phyloP scores from a whole-genome alignment of 371 early-diverging fungal species.

The Mortierella sp. region DNA sequence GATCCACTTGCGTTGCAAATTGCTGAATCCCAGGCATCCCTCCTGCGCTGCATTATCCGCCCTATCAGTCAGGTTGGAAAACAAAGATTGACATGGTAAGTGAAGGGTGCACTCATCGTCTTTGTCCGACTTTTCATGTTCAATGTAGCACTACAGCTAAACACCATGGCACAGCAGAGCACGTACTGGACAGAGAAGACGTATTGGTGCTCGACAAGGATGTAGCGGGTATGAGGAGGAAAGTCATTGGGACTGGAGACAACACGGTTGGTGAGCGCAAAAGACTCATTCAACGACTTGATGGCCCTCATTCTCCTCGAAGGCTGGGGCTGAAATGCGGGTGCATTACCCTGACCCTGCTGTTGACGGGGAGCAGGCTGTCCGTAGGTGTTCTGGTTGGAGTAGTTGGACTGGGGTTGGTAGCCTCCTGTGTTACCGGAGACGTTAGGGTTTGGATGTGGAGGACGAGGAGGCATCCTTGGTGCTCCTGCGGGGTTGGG shows the following conservation, averaged over 20 bases:
- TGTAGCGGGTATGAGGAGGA: conserved; percentile 74
- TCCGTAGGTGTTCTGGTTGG: conserved; percentile 38
- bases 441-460: conserved; percentile 9
- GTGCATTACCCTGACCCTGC: conserved; percentile 13
- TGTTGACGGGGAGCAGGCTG: conserved; percentile 47
- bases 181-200: conserved; percentile 85
- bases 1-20: conserved; percentile 92
- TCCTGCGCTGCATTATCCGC: conserved; percentile 67
- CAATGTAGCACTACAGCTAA: not conserved
- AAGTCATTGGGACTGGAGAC: conserved; percentile 84
- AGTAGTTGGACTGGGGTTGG: conserved; percentile 29
- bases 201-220: conserved; percentile 81
- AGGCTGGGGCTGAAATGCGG: conserved; percentile 35
- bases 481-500: conserved; percentile 27
- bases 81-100: not conserved
- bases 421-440: conserved; percentile 3
- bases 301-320: conserved; percentile 40
- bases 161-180: too few species aligned
- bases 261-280: conserved; percentile 86
- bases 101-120: not conserved
- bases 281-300: conserved; percentile 74
- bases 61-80: conserved; percentile 49
- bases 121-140: not conserved
- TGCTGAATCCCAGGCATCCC: conserved; percentile 83
- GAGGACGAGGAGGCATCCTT: conserved; percentile 36